Conservation (phyloP, 2,329 filamentous ascomycete genomes). For the Aspergillus sp. region DNA sequence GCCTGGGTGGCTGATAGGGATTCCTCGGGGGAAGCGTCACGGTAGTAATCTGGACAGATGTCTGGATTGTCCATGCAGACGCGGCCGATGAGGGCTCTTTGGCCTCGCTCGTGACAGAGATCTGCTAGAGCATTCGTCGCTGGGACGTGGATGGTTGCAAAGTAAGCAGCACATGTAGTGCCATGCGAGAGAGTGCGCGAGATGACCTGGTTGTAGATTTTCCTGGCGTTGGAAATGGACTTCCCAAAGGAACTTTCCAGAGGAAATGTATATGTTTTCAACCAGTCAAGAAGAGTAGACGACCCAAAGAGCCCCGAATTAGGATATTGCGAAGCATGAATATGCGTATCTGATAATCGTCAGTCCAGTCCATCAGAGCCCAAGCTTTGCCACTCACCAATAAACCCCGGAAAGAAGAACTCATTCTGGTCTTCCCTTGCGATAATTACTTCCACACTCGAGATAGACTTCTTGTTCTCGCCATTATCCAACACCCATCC, state of each 20-base stretch:
- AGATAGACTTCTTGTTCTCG: neutral
- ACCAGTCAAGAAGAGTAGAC: conserved; percentile 86
- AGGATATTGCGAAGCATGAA: conserved; percentile 91
- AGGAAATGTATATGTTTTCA: conserved; percentile 91
- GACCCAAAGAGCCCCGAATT: conserved; percentile 93
- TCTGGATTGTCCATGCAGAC: conserved; percentile 83
- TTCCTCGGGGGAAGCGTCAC: conserved; percentile 61
- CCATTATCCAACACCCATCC: conserved; percentile 22
- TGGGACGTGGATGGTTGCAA: conserved; percentile 78
- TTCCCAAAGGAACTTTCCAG: conserved; percentile 70
- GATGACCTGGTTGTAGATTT: conserved; percentile 67
- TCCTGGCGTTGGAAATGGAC: conserved; percentile 39
- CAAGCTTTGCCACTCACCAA: conserved; percentile 27
- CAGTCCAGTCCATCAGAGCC: no score
- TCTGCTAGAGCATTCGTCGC: conserved; percentile 89
- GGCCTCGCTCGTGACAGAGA: conserved; percentile 72
- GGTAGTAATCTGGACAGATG: conserved; percentile 71
- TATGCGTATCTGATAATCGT: conserved; percentile 70
- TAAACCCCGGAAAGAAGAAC: conserved; percentile 46
- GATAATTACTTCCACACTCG: conserved; percentile 29
- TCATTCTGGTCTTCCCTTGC: conserved; percentile 37
- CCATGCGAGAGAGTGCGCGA: conserved; percentile 78
- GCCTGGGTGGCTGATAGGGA: conserved; percentile 54
- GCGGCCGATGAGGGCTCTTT: conserved; percentile 84
- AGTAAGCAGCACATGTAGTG: conserved; percentile 93